Percentiles rank a stretch among this genome's conserved stretches.
Evolutionary conservation across 495 filamentous ascomycete species (phyloP).

Genomic region (Talaromyces adpressus): DNA sequence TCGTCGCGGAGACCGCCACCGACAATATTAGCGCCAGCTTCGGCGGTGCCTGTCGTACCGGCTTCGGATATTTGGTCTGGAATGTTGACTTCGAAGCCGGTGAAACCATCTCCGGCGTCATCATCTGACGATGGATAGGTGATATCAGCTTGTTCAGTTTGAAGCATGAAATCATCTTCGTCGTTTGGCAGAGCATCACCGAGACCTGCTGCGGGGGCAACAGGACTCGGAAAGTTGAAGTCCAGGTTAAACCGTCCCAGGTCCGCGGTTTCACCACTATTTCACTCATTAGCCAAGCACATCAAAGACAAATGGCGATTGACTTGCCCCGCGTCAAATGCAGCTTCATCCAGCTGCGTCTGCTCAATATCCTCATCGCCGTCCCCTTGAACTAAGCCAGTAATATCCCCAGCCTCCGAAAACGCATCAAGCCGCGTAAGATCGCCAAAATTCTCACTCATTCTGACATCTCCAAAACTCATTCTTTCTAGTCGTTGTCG

Average conservation of each 20-base stretch:
- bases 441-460: conserved; percentile 58
- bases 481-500: conserved; percentile 41
- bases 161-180: conserved; percentile 33
- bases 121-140: conserved; percentile 16
- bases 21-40: conserved; percentile 32
- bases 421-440: conserved; percentile 41
- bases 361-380: conserved; percentile 25
- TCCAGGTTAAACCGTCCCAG: conserved; percentile 37
- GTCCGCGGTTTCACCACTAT: conserved; percentile 41
- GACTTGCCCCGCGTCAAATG: conserved; percentile 38
- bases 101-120: conserved; percentile 20
- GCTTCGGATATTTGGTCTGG: conserved; percentile 26
- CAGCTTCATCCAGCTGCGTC: conserved; percentile 25
- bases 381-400: conserved; percentile 28
- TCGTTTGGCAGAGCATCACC: conserved; percentile 26
- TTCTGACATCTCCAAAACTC: conserved; percentile 46
- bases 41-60: conserved; percentile 28
- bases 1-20: conserved; percentile 39
- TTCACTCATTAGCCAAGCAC: not conserved
- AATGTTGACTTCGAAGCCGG: conserved; percentile 24
- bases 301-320: not conserved
- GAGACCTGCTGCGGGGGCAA: conserved; percentile 18
- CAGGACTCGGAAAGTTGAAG: conserved; percentile 36
- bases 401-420: conserved; percentile 39
- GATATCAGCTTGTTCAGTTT: conserved; percentile 21